Percentiles rank a stretch among this genome's conserved stretches.
Conservation (phyloP, 2,329 filamentous ascomycete species). For the Cladosporium sp. region DNA sequence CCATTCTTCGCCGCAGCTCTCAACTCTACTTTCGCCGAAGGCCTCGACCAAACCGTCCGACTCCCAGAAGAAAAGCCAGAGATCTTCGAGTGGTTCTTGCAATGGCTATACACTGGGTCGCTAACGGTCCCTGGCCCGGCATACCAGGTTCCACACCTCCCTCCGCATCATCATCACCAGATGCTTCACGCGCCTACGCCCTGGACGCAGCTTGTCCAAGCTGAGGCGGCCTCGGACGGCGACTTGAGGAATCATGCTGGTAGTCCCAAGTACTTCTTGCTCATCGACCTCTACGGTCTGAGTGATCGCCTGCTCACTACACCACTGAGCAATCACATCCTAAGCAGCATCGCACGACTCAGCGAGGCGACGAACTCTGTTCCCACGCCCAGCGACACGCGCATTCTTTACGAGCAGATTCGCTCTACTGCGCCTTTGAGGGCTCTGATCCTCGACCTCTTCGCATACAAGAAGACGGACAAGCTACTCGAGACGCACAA, state of each 20-base stretch:
- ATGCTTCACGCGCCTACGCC: conserved; percentile 13
- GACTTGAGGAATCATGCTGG: conserved; percentile 49
- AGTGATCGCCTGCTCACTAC: conserved; percentile 52
- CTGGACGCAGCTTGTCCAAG: conserved; percentile 9
- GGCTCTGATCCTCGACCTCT: conserved; percentile 51
- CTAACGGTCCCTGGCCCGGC: conserved; percentile 33
- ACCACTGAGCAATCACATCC: conserved; percentile 47
- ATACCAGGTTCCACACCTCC: conserved; percentile 22
- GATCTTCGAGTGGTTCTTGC: conserved; percentile 53
- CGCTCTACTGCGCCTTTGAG: conserved; percentile 43
- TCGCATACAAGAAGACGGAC: conserved; percentile 57
- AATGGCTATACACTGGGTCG: conserved; percentile 53
- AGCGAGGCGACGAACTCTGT: conserved; percentile 53
- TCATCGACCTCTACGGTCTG: conserved; percentile 51
- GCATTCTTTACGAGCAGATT: conserved; percentile 50
- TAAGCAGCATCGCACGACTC: conserved; percentile 47
- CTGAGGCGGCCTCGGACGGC: conserved; percentile 34
- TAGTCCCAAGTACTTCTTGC: conserved; percentile 53
- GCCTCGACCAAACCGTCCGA: conserved; percentile 43
- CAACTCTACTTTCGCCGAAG: conserved; percentile 51
- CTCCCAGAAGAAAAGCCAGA: conserved; percentile 49
- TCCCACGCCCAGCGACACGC: conserved; percentile 52
- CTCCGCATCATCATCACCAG: conserved; percentile 3
- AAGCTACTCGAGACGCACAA: conserved; percentile 49
- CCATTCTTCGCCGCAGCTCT: conserved; percentile 56